Base-by-base conservation (phyloP, 108 stramenopile genomes). In the Skeletonema costatum region DNA sequence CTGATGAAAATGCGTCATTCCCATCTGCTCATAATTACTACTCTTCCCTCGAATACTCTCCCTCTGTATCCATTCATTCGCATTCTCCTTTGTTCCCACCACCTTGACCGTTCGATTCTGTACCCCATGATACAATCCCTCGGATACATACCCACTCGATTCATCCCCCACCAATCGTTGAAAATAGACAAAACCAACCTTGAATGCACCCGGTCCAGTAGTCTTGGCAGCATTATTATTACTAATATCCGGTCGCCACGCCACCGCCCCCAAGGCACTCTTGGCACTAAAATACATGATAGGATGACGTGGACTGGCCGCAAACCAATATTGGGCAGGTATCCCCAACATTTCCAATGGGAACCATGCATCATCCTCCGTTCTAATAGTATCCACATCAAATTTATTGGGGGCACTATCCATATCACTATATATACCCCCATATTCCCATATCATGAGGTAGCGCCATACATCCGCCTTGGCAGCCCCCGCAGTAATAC, bases 381-480 rank as follows among this genome's bases (percentile, higher is more conserved):
- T n/a, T 3, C 59, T 10, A 35, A 91, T 89, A 9, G 65, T 65
- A 10, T 41, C 21, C 10, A 41, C 73, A 9, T 66, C 51, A 35
- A 91, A 82, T 46, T 75, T 76, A 29, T 50, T 32, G 7, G 90
- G 86, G 12, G 77, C 33, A 60, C 77, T 83, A 53, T 89, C 90
- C 36, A 91, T 85, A 60, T 92, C 89, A 19, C 73, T 70, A 74
- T 89, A 91, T 2, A 91, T 84, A 2, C 88, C 90, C n/a, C 90
- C 90, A 59, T 88, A 90, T 70, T 79, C 79, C 64, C 73, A 87
- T 6, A 88, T 68, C 21, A 85, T 75, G 4, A 91, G 53, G 46
- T 78, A 70, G 63, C 90, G 56, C 87, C 87, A 91, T 13, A 91
- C 64, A 53, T 93, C 92, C 2, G 88, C 78, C 50, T 82, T 77